Conservation (phyloP, 139 green algal species). For the Micromonas commoda region DNA sequence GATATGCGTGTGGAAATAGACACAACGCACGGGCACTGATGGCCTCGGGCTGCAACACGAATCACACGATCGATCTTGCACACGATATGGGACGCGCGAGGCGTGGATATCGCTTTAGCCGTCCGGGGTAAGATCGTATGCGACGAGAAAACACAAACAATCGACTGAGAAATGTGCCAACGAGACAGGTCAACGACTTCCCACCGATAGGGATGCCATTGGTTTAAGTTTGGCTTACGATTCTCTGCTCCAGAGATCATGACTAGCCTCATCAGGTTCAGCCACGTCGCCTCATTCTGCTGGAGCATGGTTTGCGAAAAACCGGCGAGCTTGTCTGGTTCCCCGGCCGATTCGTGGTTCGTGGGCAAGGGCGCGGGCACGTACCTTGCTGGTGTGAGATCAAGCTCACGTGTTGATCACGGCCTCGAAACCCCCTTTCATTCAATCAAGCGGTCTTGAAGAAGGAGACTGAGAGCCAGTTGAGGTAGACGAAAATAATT, state of each 20-base stretch:
- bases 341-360: too few relatives aligned
- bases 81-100: background rate
- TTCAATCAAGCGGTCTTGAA: background rate
- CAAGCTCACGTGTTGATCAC: too few relatives aligned
- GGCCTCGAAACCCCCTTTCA: too few relatives aligned
- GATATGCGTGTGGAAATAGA: conserved; percentile 2
- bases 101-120: background rate
- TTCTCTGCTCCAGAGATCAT: background rate
- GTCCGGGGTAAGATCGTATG: background rate
- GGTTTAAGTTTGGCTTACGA: background rate
- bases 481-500: background rate
- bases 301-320: background rate
- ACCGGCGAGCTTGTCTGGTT: too few relatives aligned
- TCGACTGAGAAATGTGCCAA: background rate
- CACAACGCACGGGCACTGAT: background rate
- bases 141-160: background rate
- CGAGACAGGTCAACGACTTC: background rate
- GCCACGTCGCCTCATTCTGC: too few relatives aligned
- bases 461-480: background rate
- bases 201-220: background rate
- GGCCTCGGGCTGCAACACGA: background rate
- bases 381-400: too few relatives aligned
- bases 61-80: background rate
- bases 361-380: too few relatives aligned
- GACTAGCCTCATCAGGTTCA: background rate